A percentile compares a stretch with the other conserved stretches of the same genome.
These are phyloP conservation scores for Heteromeles arbutifolia DNA, from an alignment of 306 rosid species.

Conservation along the genomic window DNA sequence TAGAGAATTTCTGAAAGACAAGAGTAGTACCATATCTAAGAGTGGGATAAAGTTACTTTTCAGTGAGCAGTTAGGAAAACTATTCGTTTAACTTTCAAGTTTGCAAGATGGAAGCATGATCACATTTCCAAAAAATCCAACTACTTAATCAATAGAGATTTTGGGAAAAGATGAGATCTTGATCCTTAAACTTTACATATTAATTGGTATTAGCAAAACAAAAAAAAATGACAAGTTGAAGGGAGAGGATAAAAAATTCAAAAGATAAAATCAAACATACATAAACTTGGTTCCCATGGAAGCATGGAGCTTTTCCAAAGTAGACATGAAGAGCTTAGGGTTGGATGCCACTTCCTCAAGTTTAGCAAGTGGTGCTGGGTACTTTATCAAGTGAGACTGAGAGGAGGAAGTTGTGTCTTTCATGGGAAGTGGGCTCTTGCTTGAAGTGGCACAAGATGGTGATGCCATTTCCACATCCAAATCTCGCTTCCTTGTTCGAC, in stretches of 20 bases:
- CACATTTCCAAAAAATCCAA: neutral
- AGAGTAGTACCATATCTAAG: neutral
- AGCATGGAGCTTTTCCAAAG: conserved; percentile 73
- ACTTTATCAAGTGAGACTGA: conserved; percentile 10
- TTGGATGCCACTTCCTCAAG: conserved; percentile 50
- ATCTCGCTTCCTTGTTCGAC: conserved; percentile 25
- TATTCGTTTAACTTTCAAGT: neutral
- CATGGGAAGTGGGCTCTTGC: conserved; percentile 33
- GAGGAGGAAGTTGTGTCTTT: conserved; percentile 29
- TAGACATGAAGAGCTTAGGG: conserved; percentile 47
- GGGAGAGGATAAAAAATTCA: neutral
- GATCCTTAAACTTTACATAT: neutral
- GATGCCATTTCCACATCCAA: conserved; percentile 50
- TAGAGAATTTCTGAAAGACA: neutral
- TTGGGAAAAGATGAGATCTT: neutral
- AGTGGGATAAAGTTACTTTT: neutral
- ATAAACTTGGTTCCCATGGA: conserved; percentile 78
- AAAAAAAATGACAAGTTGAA: neutral
- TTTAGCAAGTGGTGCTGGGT: conserved; percentile 56
- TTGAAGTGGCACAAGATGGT: conserved; percentile 34
- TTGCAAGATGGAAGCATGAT: conserved; percentile 3
- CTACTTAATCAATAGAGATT: neutral
- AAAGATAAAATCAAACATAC: conserved; percentile 30
- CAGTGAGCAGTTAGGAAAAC: neutral
- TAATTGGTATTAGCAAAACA: neutral